Percentiles rank a stretch among this genome's conserved stretches.
phyloP scores from a whole-genome alignment of 306 rosid species.

The Oxytropis ochrocephala region DNA sequence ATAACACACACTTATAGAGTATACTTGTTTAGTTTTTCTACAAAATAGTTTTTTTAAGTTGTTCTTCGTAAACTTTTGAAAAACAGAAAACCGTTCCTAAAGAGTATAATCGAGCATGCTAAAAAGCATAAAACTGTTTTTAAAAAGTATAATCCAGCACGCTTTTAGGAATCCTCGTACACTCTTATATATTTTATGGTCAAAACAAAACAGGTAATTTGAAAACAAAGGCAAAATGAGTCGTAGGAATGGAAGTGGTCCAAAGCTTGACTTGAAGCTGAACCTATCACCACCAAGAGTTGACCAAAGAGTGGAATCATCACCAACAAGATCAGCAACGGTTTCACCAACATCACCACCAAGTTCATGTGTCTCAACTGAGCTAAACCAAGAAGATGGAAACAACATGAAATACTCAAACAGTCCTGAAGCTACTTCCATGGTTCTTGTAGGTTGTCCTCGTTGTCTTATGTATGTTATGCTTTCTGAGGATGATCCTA shows the following conservation, averaged over 20 bases:
- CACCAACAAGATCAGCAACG: slow-evolving; percentile 57
- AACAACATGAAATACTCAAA: slow-evolving; percentile 29
- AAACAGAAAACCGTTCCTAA: no score
- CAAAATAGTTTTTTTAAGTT: not conserved
- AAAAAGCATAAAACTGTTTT: no score
- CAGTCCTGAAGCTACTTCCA: slow-evolving; percentile 69
- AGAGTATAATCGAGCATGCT: no score
- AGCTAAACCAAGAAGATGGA: slow-evolving; percentile 50
- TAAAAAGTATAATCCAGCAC: no score
- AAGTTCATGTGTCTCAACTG: slow-evolving; percentile 79
- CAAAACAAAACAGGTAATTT: not conserved
- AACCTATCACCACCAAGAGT: slow-evolving; percentile 79
- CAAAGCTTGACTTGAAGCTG: slow-evolving; percentile 82
- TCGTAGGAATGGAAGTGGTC: slow-evolving; percentile 50
- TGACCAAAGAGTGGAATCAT: slow-evolving; percentile 29
- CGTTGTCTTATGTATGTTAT: slow-evolving; percentile 89
- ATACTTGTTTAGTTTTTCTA: not conserved
- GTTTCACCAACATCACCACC: slow-evolving; percentile 68
- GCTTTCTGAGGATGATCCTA: slow-evolving; percentile 72
- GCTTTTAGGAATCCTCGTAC: no score
- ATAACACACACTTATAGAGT: no score
- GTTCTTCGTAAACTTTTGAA: no score
- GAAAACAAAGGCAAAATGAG: slow-evolving; percentile 41
- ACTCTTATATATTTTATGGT: no score
- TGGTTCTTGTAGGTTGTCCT: slow-evolving; percentile 85